Evolutionary conservation across 306 rosid genomes (phyloP), one percentile per base, ranked within the genome.

Genomic region (Amphicarpaea edgeworthii): DNA sequence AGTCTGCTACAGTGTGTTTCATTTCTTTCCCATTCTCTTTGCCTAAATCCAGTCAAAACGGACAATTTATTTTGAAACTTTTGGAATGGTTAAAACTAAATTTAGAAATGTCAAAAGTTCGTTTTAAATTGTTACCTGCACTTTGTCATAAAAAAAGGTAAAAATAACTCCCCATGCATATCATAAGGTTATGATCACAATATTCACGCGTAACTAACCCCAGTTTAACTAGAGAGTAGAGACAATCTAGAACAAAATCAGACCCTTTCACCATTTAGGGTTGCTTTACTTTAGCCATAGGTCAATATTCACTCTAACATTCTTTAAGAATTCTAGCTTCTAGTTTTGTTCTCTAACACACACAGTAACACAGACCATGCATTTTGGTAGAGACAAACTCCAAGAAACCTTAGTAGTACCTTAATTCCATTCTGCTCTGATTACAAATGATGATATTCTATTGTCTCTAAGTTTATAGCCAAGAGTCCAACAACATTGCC

Each of bases 391-490:
- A 60, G 63, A 40, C 76, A 46, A 74, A 67, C 54, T 37, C 81
- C 24, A 82, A 14, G 76, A 24, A 63, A 72, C 41, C 62, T 76
- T 76, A 62, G 81, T n/a, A 16, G 81, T n/a, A 16, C 82, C 79
- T 82, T 55, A 71, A 72, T 82, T 71, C 17, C 65, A 37, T 28
- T 77, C 21, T 77, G 32, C 58, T 20, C 51, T 55, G 71, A 53
- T 16, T 49, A 72, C 30, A 77, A 77, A 65, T 37, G 60, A 63
- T 43, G 16, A 23, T 69, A 77, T 71, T 51, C 70, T 34, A 16
- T 55, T 55, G 42, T 30, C 41, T 67, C 23, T n/a, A 38, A 66
- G 80, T 67, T 77, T 73, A 80, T 73, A 80, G 70, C 65, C 65
- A 58, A 23, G 5, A 72, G 76, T 59, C n/a, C 40, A 64, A 72